These are phyloP conservation scores for Neonectria hederae DNA, from an alignment of 2,329 filamentous ascomycete species.

Conservation along the genomic window DNA sequence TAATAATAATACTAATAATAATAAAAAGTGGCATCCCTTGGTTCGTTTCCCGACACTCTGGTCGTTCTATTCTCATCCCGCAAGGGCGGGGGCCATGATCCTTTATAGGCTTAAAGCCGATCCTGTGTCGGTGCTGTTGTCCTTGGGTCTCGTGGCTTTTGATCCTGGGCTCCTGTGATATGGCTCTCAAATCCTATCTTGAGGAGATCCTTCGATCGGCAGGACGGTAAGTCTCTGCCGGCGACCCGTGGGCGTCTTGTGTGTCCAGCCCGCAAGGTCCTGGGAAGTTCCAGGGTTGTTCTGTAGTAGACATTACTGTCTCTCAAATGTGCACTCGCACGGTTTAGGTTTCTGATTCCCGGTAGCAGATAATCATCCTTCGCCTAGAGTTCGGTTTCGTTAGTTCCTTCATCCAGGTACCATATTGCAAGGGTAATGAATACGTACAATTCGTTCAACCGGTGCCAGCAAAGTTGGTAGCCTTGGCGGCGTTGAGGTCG, in stretches of 20 bases:
- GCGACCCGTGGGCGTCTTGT: conserved; percentile 33
- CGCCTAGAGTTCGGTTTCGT: conserved; percentile 15
- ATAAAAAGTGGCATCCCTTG: conserved; percentile 18
- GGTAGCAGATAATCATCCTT: conserved; percentile 41
- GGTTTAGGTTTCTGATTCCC: conserved; percentile 26
- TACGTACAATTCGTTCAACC: conserved; percentile 45
- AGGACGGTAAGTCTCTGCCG: conserved; percentile 31
- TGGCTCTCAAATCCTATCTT: conserved; percentile 30
- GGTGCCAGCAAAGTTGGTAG: conserved; percentile 41
- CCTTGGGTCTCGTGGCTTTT: conserved; percentile 30
- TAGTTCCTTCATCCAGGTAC: conserved; percentile 11
- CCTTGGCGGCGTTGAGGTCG: conserved; percentile 41
- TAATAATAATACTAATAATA: no score
- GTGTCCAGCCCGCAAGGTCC: conserved; percentile 25
- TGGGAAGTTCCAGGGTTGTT: conserved; percentile 37
- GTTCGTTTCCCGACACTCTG: conserved; percentile 29
- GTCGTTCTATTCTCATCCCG: conserved; percentile 25
- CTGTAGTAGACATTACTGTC: conserved; percentile 36
- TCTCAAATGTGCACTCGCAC: conserved; percentile 40
- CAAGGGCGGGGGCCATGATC: conserved; percentile 25
- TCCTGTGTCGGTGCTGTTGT: conserved; percentile 23
- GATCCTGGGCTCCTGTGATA: conserved; percentile 33
- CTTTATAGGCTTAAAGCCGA: conserved; percentile 27
- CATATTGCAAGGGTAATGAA: background rate
- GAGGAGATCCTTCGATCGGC: conserved; percentile 26